Percentiles rank a stretch among this genome's conserved stretches.
Evolutionary conservation across 139 green algal genomes (phyloP).

Genomic region (Chlorella sp.): DNA sequence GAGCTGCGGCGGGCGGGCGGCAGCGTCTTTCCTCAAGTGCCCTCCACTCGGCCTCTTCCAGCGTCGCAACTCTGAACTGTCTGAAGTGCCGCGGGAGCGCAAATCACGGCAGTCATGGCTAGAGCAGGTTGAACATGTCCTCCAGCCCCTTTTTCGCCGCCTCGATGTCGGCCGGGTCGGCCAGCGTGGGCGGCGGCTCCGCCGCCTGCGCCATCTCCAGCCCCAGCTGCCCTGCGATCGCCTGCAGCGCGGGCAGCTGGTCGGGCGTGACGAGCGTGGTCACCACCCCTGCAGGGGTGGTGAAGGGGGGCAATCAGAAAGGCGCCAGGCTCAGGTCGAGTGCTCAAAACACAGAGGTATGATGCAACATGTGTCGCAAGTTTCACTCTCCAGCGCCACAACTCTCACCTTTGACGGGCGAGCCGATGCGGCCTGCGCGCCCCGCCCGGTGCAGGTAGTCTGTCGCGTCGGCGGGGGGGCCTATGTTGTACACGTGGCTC

Average conservation of each 20-base stretch:
- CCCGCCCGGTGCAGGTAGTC: conserved; percentile 87
- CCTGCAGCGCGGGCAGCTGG: conserved; percentile 46
- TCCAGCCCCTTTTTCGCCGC: conserved; percentile 55
- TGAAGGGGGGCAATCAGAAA: not conserved
- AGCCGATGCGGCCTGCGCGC: conserved; percentile 72
- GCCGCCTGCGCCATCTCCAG: conserved; percentile 40
- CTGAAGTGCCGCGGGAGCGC: too few relatives aligned
- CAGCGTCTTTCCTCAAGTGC: too few relatives aligned
- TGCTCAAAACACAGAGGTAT: not conserved
- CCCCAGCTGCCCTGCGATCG: conserved; percentile 53
- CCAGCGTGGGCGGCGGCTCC: conserved; percentile 9
- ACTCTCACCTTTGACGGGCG: conserved; percentile 27
- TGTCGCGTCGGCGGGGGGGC: conserved; percentile 48
- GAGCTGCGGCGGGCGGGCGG: too few relatives aligned
- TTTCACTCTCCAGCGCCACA: not conserved
- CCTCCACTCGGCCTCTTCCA: too few relatives aligned
- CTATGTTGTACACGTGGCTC: conserved; percentile 83
- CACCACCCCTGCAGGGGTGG: conserved; percentile 48
- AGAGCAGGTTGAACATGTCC: conserved; percentile 72
- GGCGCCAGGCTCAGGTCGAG: not conserved
- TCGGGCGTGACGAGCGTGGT: conserved; percentile 62
- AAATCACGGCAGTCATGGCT: too few relatives aligned
- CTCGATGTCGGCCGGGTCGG: conserved; percentile 44
- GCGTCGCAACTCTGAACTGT: too few relatives aligned
- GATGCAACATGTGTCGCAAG: not conserved